These are phyloP conservation scores for Aspergillus pseudoglaucus DNA, from an alignment of 2,329 filamentous ascomycete species.

Conservation along the genomic window DNA sequence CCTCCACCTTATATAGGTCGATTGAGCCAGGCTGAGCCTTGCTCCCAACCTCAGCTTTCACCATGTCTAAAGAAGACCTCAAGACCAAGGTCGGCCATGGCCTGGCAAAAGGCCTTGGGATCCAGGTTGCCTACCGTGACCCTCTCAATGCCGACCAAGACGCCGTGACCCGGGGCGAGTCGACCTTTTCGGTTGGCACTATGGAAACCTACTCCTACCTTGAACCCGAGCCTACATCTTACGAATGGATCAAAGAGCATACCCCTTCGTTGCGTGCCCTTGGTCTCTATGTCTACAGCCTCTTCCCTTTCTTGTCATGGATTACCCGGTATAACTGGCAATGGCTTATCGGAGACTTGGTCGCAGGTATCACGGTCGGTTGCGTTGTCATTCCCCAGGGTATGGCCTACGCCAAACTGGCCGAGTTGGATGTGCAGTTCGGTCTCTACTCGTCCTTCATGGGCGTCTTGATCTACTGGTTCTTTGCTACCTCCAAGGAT, in stretches of 20 bases:
- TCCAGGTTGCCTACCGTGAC: conserved; percentile 68
- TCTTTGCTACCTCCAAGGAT: conserved; percentile 96
- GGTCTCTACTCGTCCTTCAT: conserved; percentile 95
- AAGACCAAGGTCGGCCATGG: conserved; percentile 60
- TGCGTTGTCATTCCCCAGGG: conserved; percentile 88
- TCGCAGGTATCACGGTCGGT: conserved; percentile 68
- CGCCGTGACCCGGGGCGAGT: conserved; percentile 68
- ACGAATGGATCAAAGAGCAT: conserved; percentile 64
- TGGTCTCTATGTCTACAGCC: conserved; percentile 55
- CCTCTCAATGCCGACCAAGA: conserved; percentile 47
- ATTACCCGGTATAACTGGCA: conserved; percentile 79
- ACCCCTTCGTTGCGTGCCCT: conserved; percentile 54
- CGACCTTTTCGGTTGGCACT: conserved; percentile 65
- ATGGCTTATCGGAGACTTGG: conserved; percentile 83
- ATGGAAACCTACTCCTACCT: conserved; percentile 75
- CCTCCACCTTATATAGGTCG: not conserved
- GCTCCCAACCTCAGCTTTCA: conserved; percentile 5
- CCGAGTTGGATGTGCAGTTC: conserved; percentile 71
- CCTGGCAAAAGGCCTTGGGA: conserved; percentile 73
- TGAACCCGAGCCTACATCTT: conserved; percentile 69
- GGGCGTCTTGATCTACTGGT: conserved; percentile 91
- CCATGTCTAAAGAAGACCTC: conserved; percentile 23
- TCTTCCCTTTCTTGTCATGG: conserved; percentile 91
- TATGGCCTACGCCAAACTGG: conserved; percentile 89
- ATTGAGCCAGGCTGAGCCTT: not conserved